Evolutionary conservation across 2,329 filamentous ascomycete genomes (phyloP), one percentile per base, ranked within the genome.

Genomic region (Graphilbum sp.): DNA sequence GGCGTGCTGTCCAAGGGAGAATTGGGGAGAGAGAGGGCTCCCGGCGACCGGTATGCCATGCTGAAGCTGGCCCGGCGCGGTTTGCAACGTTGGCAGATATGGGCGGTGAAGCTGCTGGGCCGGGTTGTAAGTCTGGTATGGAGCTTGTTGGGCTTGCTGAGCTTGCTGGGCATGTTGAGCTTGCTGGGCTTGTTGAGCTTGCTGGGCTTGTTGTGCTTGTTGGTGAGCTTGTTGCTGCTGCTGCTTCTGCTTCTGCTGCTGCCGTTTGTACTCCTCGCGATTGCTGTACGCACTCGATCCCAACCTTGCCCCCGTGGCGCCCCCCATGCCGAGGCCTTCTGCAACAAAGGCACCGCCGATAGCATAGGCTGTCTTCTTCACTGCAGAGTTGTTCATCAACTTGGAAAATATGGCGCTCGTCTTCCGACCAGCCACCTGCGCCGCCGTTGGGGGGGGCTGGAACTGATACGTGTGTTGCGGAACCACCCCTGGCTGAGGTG

Each of bases 301-400:
- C 4, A 43, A 29, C 13, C 34, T 33, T 2, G 45, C 45, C 4
- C 45, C 46, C 1, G 30, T 18, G 0, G 16, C 34, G 15, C 44
- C 41, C 1, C 36, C 25, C 23, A 46, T 29, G 18, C 44, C 41
- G 3, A 45, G 34, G 6, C 27, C 27, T 7, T 46, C 37, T 3
- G 41, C 38, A 0, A 46, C 39, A 1, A 45, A 16, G 2, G 40
- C 42, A 9, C 45, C 45, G 32, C 39, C 43, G 13, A 44, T 33
- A 11, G 36, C 38, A 12, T 40, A 38, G 2, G 42, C 41, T 1
- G 41, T 43, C n/a, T 39, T 41, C 36, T 45, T 43, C 15, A 46
- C 38, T 2, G 38, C 42, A 12, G 44, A 32, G 38, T 38, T 46
- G n/a, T 41, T 43, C n/a, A 45, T 25, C 5, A 45, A n/a, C 6